Evolutionary conservation across 257 asterid species (phyloP).

Genomic region (Nicotiana tabacum): DNA sequence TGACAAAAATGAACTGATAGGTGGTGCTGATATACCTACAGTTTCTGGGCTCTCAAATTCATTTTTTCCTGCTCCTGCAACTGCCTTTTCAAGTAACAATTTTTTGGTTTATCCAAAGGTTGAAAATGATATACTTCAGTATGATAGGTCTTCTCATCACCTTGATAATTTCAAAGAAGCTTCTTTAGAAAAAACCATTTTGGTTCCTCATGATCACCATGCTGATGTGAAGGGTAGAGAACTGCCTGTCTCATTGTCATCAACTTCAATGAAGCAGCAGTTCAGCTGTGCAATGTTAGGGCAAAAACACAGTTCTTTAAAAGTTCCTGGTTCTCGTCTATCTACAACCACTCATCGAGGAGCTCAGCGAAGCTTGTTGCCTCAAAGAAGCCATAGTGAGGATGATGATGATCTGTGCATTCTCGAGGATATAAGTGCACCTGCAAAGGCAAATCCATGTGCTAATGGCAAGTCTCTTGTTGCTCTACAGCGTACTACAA

Average conservation of each 20-base stretch:
- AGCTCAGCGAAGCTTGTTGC: slow-evolving; percentile 23
- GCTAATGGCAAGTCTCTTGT: slow-evolving; percentile 32
- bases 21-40: slow-evolving; percentile 20
- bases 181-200: slow-evolving; percentile 18
- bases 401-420: slow-evolving; percentile 68
- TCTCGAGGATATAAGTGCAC: slow-evolving; percentile 69
- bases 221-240: slow-evolving; percentile 23
- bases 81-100: slow-evolving; percentile 25
- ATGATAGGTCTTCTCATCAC: slow-evolving; percentile 26
- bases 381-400: slow-evolving; percentile 27
- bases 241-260: slow-evolving; percentile 18
- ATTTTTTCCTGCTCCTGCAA: slow-evolving; percentile 23
- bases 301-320: slow-evolving; percentile 14
- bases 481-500: slow-evolving; percentile 25
- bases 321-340: slow-evolving; percentile 13
- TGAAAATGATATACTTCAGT: slow-evolving; percentile 29
- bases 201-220: slow-evolving; percentile 23
- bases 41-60: slow-evolving; percentile 20
- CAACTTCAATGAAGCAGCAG: slow-evolving; percentile 27
- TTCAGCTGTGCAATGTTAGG: slow-evolving; percentile 17
- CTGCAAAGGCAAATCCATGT: slow-evolving; percentile 33
- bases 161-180: slow-evolving; percentile 21
- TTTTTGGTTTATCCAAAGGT: slow-evolving; percentile 23
- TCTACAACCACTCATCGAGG: slow-evolving; percentile 35
- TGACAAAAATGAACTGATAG: slow-evolving; percentile 18